A percentile compares a stretch with the other conserved stretches of the same genome.
Evolutionary conservation across 345 rosid genomes (phyloP).

Genomic region (Corchorus capsularis): DNA sequence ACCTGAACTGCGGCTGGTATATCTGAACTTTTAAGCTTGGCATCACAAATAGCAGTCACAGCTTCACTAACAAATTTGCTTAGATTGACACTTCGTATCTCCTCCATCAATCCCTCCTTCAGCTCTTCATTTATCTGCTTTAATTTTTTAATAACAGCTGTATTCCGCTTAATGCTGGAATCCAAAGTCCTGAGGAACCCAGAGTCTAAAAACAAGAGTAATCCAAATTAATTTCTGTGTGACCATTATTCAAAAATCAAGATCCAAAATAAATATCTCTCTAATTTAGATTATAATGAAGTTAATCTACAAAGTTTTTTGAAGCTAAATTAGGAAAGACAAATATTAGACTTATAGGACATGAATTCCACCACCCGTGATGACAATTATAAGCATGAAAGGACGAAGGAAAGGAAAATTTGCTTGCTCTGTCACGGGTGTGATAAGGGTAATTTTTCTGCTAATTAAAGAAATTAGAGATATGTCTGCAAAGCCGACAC

Average conservation of each 20-base stretch:
- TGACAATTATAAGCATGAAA: background rate
- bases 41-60: constrained; percentile 92
- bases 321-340: background rate
- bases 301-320: background rate
- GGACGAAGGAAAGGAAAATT: background rate
- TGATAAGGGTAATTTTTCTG: background rate
- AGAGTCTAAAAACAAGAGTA: constrained; percentile 52
- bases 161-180: constrained; percentile 92
- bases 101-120: constrained; percentile 90
- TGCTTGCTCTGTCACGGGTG: background rate
- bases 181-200: constrained; percentile 89
- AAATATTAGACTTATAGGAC: background rate
- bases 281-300: background rate
- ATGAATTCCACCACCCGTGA: background rate
- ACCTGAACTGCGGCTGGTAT: constrained; percentile 98
- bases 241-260: constrained; percentile 22
- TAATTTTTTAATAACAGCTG: constrained; percentile 90
- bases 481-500: background rate
- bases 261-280: constrained; percentile 7
- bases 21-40: constrained; percentile 88
- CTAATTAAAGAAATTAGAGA: background rate
- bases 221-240: constrained; percentile 30
- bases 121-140: constrained; percentile 94
- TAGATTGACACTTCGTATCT: constrained; percentile 72
- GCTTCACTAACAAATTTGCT: constrained; percentile 98